Base-by-base conservation (phyloP, 345 rosid genomes). In the Citrus glauca region DNA sequence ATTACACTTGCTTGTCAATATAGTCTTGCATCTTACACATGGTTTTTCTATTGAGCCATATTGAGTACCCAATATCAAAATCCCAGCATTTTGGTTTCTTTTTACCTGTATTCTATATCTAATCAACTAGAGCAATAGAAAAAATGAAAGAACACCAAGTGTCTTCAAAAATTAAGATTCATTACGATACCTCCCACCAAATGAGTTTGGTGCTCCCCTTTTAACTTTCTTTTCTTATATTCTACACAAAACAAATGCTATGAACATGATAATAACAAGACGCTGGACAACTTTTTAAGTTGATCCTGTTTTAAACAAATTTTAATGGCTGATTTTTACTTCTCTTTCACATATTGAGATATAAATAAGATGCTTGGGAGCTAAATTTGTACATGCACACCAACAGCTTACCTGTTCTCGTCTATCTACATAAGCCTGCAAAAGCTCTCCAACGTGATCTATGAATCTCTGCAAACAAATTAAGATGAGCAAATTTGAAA, bases 351-450 rank as follows among this genome's bases (percentile, higher is more conserved):
- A 40, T 17, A 9, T 27, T 45, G 50, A 45, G 17, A 45, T 45
- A 45, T 13, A 13, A 45, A 45, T 1, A 45, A 45, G 50, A 45
- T 3, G 17, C 50, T 11, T 45, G 14, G 50, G 50, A 11, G 50
- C 5, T 45, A 13, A 45, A 45, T 13, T 45, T 11, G 64, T 66
- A 48, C 22, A 55, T 61, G 73, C 69, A 80, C 13, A 74, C 22
- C 53, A 79, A 73, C 61, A 79, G 14, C 82, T 74, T 75, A 96
- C 99, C 97, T 96, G 99, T 76, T 92, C 99, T 67, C 94, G 85
- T 84, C 98, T 88, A 69, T 95, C 98, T 82, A 95, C 97, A 74
- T 90, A 93, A 63, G 98, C 93, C 82, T 95, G 98, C 85, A 96
- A 81, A 77, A 94, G 89, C 72, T 91, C 94, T 86, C 94, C 98